phyloP scores from a whole-genome alignment of 805 yeast species.

The Lipomyces kockii region DNA sequence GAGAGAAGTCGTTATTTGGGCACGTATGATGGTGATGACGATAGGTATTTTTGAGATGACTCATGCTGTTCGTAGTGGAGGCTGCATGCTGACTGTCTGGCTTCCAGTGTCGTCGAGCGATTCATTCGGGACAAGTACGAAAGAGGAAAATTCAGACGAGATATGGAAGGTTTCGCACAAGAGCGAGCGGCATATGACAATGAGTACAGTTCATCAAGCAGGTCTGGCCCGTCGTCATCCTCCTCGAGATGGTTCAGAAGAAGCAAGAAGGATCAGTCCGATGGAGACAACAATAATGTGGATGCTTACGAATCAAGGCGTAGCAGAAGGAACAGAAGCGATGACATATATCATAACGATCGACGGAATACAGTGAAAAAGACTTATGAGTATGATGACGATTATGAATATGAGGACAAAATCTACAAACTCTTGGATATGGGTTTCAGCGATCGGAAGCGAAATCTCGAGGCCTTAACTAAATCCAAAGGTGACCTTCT shows the following conservation, averaged over 20 bases:
- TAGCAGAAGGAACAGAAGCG: not conserved
- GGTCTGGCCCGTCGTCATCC: conserved; percentile 11
- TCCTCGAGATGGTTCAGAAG: conserved; percentile 25
- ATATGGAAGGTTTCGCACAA: conserved; percentile 35
- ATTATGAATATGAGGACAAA: conserved; percentile 44
- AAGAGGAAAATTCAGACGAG: conserved; percentile 60
- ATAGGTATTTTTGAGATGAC: conserved; percentile 37
- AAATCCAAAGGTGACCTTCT: conserved; percentile 63
- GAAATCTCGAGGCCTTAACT: conserved; percentile 65
- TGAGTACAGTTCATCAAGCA: not conserved
- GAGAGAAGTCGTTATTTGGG: conserved; percentile 70
- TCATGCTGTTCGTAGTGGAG: not conserved
- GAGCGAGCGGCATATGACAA: conserved; percentile 12
- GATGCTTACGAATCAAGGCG: not conserved
- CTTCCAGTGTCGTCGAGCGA: conserved; percentile 52
- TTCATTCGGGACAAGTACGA: conserved; percentile 72
- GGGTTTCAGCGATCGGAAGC: conserved; percentile 64
- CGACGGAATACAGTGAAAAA: not conserved
- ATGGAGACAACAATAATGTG: conserved; percentile 6
- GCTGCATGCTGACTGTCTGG: not conserved
- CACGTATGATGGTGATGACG: conserved; percentile 67
- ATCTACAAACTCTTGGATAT: conserved; percentile 55
- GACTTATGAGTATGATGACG: conserved; percentile 25
- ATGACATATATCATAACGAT: conserved; percentile 6
- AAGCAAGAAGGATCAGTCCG: conserved; percentile 16